Base-by-base conservation (phyloP, 371 early-diverging fungal genomes). In the Blastocladiella emersonii region DNA sequence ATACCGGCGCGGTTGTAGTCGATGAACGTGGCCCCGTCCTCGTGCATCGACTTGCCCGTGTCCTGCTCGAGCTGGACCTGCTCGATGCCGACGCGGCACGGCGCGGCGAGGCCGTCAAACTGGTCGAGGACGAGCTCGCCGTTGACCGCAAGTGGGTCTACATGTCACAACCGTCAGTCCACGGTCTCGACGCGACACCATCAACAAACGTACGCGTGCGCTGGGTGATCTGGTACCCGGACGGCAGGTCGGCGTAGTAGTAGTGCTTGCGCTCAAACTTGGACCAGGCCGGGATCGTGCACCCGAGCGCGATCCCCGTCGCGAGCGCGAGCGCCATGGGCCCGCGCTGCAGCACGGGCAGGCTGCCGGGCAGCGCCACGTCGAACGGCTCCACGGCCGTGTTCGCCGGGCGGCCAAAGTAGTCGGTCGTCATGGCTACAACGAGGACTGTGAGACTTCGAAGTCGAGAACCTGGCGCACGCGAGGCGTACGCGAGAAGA, bases 221-320 rank as follows among this genome's bases (percentile, higher is more conserved):
- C 64, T 95, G 95, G 23, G 95, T 95, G 59, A 95, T 92, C 72
- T 95, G 95, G 70, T 90, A 95, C 12, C 95, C 94, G 64, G 82
- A 85, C 19, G 93, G 92, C 62, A 91, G 76, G 73, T 95, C 95
- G 7, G 85, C 85, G 70, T 95, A 95, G 70, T 90, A 91, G 68
- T 95, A 95, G 71, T 95, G 95, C 67, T 95, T 93, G 51, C 95
- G 83, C 62, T 95, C 94, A 69, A 95, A 95, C 2, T 78, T 73
- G 2, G 89, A 90, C 41, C 63, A 57, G 7, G 56, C 65, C 63
- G 89, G 85, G 35, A 93, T 78, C 21, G 76, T 72, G 1, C 86
- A 78, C 13, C 80, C 74, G 43, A 95, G 67, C 0, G 88, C 87
- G 25, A 92, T 68, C 0, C 90, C 81, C 17, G 91, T 84, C 49